These are phyloP conservation scores for Cucurbita pepo DNA, from an alignment of 306 rosid genomes.

Conservation along the genomic window DNA sequence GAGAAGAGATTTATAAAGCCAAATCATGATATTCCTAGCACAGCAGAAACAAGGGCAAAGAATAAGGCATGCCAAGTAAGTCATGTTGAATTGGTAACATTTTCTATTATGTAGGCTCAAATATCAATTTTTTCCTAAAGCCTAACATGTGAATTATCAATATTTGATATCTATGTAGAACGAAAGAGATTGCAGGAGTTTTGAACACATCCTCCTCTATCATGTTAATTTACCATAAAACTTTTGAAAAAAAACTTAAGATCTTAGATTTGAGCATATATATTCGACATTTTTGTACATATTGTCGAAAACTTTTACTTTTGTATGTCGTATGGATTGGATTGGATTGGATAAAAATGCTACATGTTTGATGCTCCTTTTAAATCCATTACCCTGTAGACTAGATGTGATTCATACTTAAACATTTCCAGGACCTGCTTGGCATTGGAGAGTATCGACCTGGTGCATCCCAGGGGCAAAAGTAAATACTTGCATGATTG, in stretches of 20 bases:
- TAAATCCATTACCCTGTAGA: neutral
- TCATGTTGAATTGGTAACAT: neutral
- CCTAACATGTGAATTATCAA: neutral
- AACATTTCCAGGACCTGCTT: conserved; percentile 54
- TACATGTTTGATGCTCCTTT: neutral
- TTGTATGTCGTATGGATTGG: neutral
- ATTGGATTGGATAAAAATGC: neutral
- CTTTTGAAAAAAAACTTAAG: neutral
- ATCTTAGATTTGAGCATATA: neutral
- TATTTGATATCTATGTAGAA: neutral
- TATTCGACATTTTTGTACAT: neutral
- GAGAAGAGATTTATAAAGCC: conserved; percentile 78
- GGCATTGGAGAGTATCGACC: conserved; percentile 93
- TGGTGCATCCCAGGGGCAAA: conserved; percentile 37
- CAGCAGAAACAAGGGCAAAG: conserved; percentile 93
- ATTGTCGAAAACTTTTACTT: neutral
- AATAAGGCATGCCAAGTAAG: conserved; percentile 80
- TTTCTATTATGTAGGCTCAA: neutral
- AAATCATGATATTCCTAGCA: conserved; percentile 86
- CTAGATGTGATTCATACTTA: neutral
- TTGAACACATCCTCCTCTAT: neutral
- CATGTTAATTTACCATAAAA: neutral
- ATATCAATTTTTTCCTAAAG: neutral
- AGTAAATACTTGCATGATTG: conserved; percentile 4
- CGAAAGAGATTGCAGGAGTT: neutral